Conservation (phyloP, 2,329 filamentous ascomycete species). For the Trichophyton schoenleinii region DNA sequence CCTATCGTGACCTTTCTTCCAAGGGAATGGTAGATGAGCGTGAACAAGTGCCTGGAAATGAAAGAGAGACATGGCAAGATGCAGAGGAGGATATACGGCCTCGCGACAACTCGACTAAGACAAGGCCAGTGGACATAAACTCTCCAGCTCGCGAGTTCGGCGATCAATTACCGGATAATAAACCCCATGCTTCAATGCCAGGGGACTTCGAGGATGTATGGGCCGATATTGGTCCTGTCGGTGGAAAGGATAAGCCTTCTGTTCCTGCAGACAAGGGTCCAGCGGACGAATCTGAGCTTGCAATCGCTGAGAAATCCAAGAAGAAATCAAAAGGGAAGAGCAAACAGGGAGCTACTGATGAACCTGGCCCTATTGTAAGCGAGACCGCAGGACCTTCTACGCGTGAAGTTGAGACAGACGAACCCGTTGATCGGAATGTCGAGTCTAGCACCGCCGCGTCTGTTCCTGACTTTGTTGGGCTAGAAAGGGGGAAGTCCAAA, state of each 20-base stretch:
- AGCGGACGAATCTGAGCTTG: neutral
- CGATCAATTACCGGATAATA: neutral
- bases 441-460: conserved; percentile 5
- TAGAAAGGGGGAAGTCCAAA: conserved; percentile 17
- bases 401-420: neutral
- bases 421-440: neutral
- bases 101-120: neutral
- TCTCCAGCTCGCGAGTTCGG: neutral
- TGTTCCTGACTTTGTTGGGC: conserved; percentile 16
- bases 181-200: neutral
- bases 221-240: neutral
- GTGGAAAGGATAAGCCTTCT: neutral
- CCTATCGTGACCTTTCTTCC: neutral
- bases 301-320: neutral
- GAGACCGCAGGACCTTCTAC: neutral
- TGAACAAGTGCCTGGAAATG: neutral
- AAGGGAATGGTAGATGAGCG: neutral
- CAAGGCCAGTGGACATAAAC: neutral
- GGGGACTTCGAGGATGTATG: neutral
- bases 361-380: neutral
- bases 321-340: neutral
- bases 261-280: neutral
- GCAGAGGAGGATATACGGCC: neutral
- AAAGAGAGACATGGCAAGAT: neutral
- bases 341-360: conserved; percentile 7